Evolutionary conservation across 345 rosid genomes (phyloP), one percentile per base, ranked within the genome.

Genomic region (Lumnitzera racemosa): DNA sequence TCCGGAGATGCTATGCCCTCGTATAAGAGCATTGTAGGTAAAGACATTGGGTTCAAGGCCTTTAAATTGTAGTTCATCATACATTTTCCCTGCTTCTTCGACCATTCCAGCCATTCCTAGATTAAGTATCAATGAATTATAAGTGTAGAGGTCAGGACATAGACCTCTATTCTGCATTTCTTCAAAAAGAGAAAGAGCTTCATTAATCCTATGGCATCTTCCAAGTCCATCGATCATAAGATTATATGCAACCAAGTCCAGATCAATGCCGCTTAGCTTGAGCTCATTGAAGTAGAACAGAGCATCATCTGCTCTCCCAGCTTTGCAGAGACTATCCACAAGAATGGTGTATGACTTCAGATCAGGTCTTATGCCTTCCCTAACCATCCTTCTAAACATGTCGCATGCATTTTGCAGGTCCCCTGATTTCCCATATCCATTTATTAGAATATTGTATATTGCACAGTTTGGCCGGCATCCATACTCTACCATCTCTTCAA

Each of bases 331-430:
- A 69, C 87, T 80, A 71, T 83, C 88, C 7, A 92, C 85, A 51
- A 92, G 81, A 71, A 82, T 73, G 46, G 91, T 79, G 77, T 89
- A 92, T n/a, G 96, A 79, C 79, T 79, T 85, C 81, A 92, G 76
- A 70, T 92, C 96, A n/a, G 94, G 94, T 73, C 96, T 77, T 47
- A 92, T 70, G 58, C 98, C 96, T 70, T 81, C 86, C 71, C 72
- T 76, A 20, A 74, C 70, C 98, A 92, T 92, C 64, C 72, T 83
- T 74, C 62, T 80, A 56, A 87, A 87, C 67, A 87, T 75, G 63
- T 63, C 78, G 55, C 80, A 80, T 49, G 96, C 96, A 29, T 74
- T 62, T 61, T 83, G 90, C 54, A 79, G 80, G 54, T 83, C 86
- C 46, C 94, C 90, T 1, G 68, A 59, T 83, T 92, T 92, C 57